phyloP scores from a whole-genome alignment of 345 rosid genomes.

The Boechera divaricarpa region DNA sequence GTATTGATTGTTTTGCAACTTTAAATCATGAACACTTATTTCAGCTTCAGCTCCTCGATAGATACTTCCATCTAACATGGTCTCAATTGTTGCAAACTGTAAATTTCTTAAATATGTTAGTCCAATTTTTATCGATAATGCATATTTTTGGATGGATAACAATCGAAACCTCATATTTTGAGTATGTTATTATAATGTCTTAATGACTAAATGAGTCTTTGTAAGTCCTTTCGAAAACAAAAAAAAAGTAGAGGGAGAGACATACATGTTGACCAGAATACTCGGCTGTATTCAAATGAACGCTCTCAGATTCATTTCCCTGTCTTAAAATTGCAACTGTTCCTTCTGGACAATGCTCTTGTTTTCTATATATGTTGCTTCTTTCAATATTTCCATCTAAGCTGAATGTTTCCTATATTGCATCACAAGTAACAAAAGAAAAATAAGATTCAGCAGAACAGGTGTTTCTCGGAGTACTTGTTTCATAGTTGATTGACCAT shows the following conservation, averaged over 20 bases:
- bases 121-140: too few relatives aligned
- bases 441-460: background rate
- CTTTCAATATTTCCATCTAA: conserved; percentile 1
- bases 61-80: conserved; percentile 24
- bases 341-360: conserved; percentile 34
- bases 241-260: background rate
- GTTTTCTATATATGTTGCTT: conserved; percentile 5
- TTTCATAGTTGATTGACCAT: background rate
- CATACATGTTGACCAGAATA: conserved; percentile 26
- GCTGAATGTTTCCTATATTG: conserved; percentile 27
- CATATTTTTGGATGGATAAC: too few relatives aligned
- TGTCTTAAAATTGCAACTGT: conserved; percentile 31
- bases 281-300: conserved; percentile 22
- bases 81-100: conserved; percentile 38
- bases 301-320: background rate
- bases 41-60: conserved; percentile 36
- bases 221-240: background rate
- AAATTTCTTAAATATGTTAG: background rate
- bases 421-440: background rate
- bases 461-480: background rate
- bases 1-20: background rate
- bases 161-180: too few relatives aligned
- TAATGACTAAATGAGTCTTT: background rate
- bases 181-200: background rate
- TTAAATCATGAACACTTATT: conserved; percentile 24